These are phyloP conservation scores for Novymonas esmeraldas DNA, from an alignment of 208 protist species.

Conservation along the genomic window DNA sequence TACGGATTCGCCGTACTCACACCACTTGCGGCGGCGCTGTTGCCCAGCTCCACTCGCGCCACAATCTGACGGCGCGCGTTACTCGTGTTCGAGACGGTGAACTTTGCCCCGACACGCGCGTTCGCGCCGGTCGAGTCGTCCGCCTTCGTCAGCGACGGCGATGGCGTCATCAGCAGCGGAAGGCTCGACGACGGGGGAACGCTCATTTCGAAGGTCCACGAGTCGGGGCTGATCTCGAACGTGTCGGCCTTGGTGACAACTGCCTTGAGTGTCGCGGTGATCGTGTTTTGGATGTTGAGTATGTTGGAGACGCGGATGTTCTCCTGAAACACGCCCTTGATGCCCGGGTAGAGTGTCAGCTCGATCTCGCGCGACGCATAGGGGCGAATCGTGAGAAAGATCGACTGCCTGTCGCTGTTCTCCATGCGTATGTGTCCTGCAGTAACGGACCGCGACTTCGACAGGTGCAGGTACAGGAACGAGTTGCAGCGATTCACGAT, in stretches of 20 bases:
- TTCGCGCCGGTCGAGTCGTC: constrained; percentile 6
- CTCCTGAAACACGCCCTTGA: constrained; percentile 82
- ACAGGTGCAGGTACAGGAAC: constrained; percentile 62
- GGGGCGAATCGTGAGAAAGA: constrained; percentile 72
- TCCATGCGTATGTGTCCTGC: constrained; percentile 86
- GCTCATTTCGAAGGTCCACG: constrained; percentile 78
- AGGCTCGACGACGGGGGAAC: constrained; percentile 42
- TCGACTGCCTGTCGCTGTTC: constrained; percentile 65
- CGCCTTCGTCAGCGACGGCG: background rate
- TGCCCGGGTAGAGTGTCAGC: constrained; percentile 81
- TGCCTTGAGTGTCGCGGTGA: constrained; percentile 78
- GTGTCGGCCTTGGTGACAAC: constrained; percentile 86
- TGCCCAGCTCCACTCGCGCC: constrained; percentile 51
- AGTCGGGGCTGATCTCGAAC: constrained; percentile 86
- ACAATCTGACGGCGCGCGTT: constrained; percentile 60
- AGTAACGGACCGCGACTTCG: constrained; percentile 84
- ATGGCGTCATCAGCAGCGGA: constrained; percentile 10
- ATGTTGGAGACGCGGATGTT: constrained; percentile 78
- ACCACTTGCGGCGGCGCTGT: constrained; percentile 7
- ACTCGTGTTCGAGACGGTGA: constrained; percentile 81
- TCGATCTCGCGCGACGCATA: constrained; percentile 84
- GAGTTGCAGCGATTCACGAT: constrained; percentile 85
- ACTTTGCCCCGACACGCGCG: constrained; percentile 63
- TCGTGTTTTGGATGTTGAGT: constrained; percentile 65
- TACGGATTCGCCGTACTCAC: constrained; percentile 31